phyloP scores from a whole-genome alignment of 768 basidiomycete species.

The Sporobolomyces phaffii region DNA sequence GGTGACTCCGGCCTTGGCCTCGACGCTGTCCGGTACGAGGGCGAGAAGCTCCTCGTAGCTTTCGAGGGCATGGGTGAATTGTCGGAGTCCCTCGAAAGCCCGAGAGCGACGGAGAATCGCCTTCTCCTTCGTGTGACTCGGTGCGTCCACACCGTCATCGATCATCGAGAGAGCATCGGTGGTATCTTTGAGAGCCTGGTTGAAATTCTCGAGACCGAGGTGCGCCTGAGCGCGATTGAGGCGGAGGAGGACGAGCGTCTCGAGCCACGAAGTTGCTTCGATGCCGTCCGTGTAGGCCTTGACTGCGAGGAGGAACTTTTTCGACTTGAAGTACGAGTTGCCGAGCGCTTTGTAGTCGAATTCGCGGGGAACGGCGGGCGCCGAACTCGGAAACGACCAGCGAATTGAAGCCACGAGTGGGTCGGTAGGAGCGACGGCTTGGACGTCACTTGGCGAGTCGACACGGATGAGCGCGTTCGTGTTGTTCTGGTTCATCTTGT shows the following conservation, averaged over 20 bases:
- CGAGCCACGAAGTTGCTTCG: neutral
- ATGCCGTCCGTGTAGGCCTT: constrained; percentile 40
- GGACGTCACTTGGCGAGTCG: constrained; percentile 45
- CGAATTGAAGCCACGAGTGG: constrained; percentile 20
- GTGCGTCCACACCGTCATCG: neutral
- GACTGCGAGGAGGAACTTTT: constrained; percentile 43
- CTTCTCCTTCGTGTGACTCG: constrained; percentile 56
- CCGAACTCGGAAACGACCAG: neutral
- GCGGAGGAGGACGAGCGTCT: constrained; percentile 8
- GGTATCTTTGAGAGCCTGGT: constrained; percentile 11
- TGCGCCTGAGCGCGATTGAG: constrained; percentile 23
- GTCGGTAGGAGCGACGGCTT: neutral
- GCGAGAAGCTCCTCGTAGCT: neutral
- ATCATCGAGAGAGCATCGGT: neutral
- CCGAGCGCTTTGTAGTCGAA: constrained; percentile 42
- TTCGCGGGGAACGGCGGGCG: too few relatives aligned
- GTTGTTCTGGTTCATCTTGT: constrained; percentile 37
- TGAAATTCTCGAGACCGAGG: constrained; percentile 10
- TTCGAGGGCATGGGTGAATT: neutral
- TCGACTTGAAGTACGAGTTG: constrained; percentile 39
- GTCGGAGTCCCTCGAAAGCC: constrained; percentile 1
- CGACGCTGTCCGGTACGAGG: neutral
- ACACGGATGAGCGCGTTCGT: constrained; percentile 40
- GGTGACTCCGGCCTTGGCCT: neutral
- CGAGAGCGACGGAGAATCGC: constrained; percentile 51